Conservation (phyloP, 495 filamentous ascomycete species). For the Hypoxylon trugodes region DNA sequence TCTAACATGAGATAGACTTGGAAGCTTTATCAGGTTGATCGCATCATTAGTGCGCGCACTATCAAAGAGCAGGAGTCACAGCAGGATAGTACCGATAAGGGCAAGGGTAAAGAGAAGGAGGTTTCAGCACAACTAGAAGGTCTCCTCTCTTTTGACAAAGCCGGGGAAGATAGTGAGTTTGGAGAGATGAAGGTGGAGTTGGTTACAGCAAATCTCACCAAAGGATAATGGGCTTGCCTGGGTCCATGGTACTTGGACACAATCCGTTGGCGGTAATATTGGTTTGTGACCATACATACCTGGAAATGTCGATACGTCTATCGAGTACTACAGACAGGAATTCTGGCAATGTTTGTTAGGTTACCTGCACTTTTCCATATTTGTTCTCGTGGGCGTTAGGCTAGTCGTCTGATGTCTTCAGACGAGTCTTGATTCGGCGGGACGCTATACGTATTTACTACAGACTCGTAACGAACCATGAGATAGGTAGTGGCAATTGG, state of each 20-base stretch:
- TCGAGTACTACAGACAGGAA: neutral
- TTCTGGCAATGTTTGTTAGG: neutral
- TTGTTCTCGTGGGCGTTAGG: too few species aligned
- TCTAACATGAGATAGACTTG: conserved; percentile 4
- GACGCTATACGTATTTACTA: too few species aligned
- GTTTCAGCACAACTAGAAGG: neutral
- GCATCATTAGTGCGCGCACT: neutral
- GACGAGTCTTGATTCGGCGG: too few species aligned
- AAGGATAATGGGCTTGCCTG: neutral
- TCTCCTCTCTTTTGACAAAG: neutral
- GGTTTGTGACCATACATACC: neutral
- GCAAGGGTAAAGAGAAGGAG: neutral
- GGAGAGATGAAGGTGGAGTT: neutral
- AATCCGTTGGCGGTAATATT: neutral
- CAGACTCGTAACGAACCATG: too few species aligned
- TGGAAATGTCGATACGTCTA: neutral
- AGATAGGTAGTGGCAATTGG: too few species aligned
- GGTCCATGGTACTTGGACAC: neutral
- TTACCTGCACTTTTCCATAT: neutral
- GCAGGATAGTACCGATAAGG: neutral
- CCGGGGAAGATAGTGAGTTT: neutral
- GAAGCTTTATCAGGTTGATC: conserved; percentile 10
- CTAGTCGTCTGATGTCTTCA: too few species aligned
- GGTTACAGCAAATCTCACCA: neutral
- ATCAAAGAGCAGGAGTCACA: neutral